Conservation (phyloP, 257 asterid genomes). For the Parsonsia alboflavescens region DNA sequence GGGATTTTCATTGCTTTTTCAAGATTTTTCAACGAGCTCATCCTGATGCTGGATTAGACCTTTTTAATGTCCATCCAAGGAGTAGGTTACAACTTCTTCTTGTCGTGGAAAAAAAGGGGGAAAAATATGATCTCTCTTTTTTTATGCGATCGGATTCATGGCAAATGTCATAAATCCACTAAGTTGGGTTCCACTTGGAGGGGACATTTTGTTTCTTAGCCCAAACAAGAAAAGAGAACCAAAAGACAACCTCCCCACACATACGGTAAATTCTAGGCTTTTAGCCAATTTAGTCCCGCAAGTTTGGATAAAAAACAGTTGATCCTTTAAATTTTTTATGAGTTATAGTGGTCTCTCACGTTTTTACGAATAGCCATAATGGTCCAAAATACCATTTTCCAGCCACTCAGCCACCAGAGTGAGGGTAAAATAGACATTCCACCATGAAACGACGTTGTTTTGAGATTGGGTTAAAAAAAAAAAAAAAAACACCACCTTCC, state of each 20-base stretch:
- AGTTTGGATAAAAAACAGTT: too few relatives aligned
- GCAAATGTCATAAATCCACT: slow-evolving; percentile 21
- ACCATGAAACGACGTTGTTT: too few relatives aligned
- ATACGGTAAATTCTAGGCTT: too few relatives aligned
- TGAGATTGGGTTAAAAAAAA: too few relatives aligned
- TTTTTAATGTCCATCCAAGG: slow-evolving; percentile 9
- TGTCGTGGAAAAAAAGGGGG: slow-evolving; percentile 6
- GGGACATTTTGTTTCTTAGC: slow-evolving; percentile 19
- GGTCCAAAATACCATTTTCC: too few relatives aligned
- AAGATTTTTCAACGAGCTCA: slow-evolving; percentile 2
- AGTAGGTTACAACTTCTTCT: not conserved
- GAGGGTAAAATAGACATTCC: too few relatives aligned
- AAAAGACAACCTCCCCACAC: not conserved
- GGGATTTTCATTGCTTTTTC: not conserved
- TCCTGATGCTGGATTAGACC: not conserved
- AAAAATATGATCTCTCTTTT: not conserved
- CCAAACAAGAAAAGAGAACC: slow-evolving; percentile 5
- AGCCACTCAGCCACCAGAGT: too few relatives aligned
- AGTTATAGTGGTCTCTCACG: too few relatives aligned
- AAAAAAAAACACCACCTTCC: too few relatives aligned
- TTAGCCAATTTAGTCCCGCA: too few relatives aligned
- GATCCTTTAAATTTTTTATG: too few relatives aligned
- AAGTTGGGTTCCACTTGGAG: slow-evolving; percentile 8
- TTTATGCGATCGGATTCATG: slow-evolving; percentile 15
- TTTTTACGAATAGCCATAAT: too few relatives aligned